Conservation (phyloP, 192 early-diverging fungal genomes). For the Coemansia sp. region DNA sequence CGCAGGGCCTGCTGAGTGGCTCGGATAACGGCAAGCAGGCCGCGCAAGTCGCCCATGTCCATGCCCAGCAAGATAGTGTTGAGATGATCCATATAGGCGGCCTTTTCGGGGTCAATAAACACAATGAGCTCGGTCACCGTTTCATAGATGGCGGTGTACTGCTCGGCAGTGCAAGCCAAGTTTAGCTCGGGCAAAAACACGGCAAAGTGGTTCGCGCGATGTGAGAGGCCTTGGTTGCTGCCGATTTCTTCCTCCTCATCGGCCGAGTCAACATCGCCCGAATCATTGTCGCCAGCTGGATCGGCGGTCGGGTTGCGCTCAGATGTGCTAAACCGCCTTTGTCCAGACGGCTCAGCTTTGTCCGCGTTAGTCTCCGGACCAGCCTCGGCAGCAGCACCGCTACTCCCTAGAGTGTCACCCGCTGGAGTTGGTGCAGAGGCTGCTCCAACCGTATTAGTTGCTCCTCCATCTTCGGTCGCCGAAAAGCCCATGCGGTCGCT, state of each 20-base stretch:
- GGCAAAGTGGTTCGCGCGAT: slow-evolving; percentile 64
- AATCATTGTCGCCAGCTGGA: background rate
- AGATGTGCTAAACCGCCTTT: background rate
- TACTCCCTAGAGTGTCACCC: background rate
- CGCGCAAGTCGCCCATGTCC: slow-evolving; percentile 70
- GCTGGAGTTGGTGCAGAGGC: background rate
- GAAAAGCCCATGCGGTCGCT: slow-evolving; percentile 10
- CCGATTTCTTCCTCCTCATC: slow-evolving; percentile 21
- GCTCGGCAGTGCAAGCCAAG: slow-evolving; percentile 71
- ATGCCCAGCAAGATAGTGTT: slow-evolving; percentile 78
- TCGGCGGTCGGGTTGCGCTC: background rate
- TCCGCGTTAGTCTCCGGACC: background rate
- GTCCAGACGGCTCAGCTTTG: background rate
- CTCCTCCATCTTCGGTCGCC: background rate
- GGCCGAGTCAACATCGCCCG: slow-evolving; percentile 14
- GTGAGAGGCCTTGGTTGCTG: slow-evolving; percentile 49
- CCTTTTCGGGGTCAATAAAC: slow-evolving; percentile 79
- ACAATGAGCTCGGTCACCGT: slow-evolving; percentile 77
- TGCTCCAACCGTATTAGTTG: background rate
- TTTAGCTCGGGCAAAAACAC: slow-evolving; percentile 75
- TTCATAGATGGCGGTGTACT: slow-evolving; percentile 73
- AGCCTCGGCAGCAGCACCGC: background rate
- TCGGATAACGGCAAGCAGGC: slow-evolving; percentile 43
- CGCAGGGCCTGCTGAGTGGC: slow-evolving; percentile 49
- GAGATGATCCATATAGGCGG: slow-evolving; percentile 67